Evolutionary conservation across 345 rosid genomes (phyloP).

Genomic region (Sonneratia caseolaris): DNA sequence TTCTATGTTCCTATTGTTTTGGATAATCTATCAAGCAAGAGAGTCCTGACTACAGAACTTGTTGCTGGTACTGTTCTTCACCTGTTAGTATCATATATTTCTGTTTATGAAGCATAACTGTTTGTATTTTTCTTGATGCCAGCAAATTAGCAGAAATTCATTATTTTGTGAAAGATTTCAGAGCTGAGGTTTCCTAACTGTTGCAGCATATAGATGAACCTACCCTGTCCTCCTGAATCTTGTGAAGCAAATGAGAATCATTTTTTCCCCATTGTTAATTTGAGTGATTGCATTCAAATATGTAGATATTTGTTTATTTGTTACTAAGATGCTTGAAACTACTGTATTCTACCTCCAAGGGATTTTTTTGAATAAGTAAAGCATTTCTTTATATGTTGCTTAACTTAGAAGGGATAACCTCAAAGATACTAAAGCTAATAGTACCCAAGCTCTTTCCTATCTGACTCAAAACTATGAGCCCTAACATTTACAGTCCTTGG

Average conservation of each 20-base stretch:
- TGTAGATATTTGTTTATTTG: not conserved
- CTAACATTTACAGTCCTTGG: too few relatives aligned
- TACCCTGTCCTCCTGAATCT: not conserved
- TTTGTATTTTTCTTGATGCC: not conserved
- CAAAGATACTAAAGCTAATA: too few relatives aligned
- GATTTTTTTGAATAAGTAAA: not conserved
- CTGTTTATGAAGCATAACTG: not conserved
- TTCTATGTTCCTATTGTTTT: constrained; percentile 74
- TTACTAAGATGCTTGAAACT: not conserved
- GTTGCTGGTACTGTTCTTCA: constrained; percentile 47
- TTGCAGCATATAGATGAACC: not conserved
- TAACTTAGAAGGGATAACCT: too few relatives aligned
- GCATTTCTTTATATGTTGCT: too few relatives aligned
- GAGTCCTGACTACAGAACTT: constrained; percentile 76
- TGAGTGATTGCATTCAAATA: not conserved
- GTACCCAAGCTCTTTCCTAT: too few relatives aligned
- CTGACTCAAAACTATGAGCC: too few relatives aligned
- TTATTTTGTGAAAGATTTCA: not conserved
- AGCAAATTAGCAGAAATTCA: not conserved
- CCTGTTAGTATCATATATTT: not conserved
- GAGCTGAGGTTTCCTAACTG: not conserved
- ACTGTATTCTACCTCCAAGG: not conserved
- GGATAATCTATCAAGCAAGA: constrained; percentile 68
- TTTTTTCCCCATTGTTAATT: not conserved
- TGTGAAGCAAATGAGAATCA: not conserved